phyloP scores from a whole-genome alignment of 768 basidiomycete species.

The Mrakia blollopis region DNA sequence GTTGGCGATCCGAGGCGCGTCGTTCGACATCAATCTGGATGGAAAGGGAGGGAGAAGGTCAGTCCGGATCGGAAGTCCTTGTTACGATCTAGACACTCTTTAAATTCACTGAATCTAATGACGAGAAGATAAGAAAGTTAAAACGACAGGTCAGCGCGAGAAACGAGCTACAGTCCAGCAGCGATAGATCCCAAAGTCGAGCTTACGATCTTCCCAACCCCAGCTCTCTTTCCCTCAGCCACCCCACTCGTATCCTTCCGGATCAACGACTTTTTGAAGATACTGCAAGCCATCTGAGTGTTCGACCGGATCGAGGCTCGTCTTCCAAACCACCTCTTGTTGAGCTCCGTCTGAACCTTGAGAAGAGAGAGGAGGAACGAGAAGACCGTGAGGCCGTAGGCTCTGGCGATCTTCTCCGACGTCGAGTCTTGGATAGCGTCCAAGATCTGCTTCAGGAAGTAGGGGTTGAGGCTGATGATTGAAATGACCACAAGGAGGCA shows the following conservation, averaged over 20 bases:
- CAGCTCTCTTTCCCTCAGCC: constrained; percentile 12
- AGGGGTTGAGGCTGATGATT: not conserved
- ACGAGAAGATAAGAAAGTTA: not conserved
- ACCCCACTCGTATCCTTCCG: not conserved
- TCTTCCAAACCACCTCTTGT: constrained; percentile 19
- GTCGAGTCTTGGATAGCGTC: constrained; percentile 15
- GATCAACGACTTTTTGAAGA: not conserved
- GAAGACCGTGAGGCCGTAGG: constrained; percentile 26
- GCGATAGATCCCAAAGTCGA: not conserved
- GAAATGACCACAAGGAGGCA: not conserved
- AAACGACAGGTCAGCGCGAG: not conserved
- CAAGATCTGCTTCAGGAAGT: constrained; percentile 28
- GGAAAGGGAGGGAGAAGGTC: not conserved
- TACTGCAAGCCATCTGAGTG: not conserved
- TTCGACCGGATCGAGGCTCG: constrained; percentile 6
- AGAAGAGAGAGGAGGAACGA: constrained; percentile 4
- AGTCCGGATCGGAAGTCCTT: not conserved
- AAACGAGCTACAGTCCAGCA: not conserved
- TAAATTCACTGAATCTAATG: not conserved
- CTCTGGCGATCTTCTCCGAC: constrained; percentile 5
- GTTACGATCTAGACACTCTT: no score
- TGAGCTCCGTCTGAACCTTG: constrained; percentile 28
- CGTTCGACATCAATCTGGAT: not conserved
- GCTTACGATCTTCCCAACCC: constrained; percentile 27
- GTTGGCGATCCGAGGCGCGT: constrained; percentile 22